These are phyloP conservation scores for Bryoerythrophyllum caledonicum DNA, from an alignment of 225 moss, liverwort and hornwort species.

Conservation along the genomic window DNA sequence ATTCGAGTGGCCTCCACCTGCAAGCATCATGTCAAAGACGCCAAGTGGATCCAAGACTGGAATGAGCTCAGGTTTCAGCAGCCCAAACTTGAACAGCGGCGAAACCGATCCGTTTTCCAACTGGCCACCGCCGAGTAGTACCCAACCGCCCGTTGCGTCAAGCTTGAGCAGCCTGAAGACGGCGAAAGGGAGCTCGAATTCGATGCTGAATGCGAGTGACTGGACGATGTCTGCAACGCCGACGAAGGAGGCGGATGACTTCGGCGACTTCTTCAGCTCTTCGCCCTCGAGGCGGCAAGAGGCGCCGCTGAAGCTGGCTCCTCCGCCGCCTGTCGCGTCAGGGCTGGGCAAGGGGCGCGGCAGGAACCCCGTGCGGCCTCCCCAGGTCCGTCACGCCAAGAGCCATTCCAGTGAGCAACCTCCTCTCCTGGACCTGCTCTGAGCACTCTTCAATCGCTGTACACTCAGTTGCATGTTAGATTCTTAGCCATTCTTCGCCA, in stretches of 20 bases:
- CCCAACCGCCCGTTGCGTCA: constrained; percentile 40
- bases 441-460: neutral
- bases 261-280: constrained; percentile 54
- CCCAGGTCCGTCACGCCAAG: constrained; percentile 48
- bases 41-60: constrained; percentile 18
- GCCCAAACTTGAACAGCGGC: constrained; percentile 29
- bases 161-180: constrained; percentile 51
- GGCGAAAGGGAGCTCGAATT: constrained; percentile 24
- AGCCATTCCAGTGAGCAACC: constrained; percentile 61
- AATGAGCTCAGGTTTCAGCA: constrained; percentile 30
- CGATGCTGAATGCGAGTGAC: constrained; percentile 55
- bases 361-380: constrained; percentile 74
- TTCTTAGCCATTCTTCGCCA: constrained; percentile 40
- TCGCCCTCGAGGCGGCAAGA: constrained; percentile 33
- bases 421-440: constrained; percentile 64
- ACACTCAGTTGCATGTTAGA: constrained; percentile 7
- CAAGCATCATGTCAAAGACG: constrained; percentile 11
- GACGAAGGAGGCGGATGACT: constrained; percentile 44
- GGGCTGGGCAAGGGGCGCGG: constrained; percentile 92
- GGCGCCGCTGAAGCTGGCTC: constrained; percentile 67
- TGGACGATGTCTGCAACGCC: constrained; percentile 54
- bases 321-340: constrained; percentile 62
- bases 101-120: constrained; percentile 79
- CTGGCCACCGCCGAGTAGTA: constrained; percentile 60
- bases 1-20: constrained; percentile 83